Evolutionary conservation across 2,329 filamentous ascomycete genomes (phyloP), one percentile per base, ranked within the genome.

Genomic region (Venturia aucupariae): DNA sequence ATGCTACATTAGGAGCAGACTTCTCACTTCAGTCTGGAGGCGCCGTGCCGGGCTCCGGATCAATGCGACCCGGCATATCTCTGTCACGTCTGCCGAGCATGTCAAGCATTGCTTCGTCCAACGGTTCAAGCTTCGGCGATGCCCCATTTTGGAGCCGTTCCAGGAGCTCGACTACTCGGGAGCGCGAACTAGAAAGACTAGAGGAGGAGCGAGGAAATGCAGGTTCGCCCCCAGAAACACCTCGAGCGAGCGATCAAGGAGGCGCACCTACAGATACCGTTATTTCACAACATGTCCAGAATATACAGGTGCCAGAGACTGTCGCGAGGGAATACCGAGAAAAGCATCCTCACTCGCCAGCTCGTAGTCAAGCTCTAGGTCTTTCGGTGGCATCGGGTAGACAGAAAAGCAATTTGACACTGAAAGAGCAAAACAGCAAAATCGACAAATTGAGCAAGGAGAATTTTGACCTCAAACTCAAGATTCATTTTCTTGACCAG

Each of bases 341-440:
- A 68, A 89, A 90, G 71, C 84, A 87, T 68, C 24, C 24, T 6
- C 51, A 57, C n/a, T 42, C 60, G 32, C 64, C 38, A 48, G 39
- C 64, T 61, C 57, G 32, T 24, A 55, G 48, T 22, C 44, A 44
- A 19, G 38, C 41, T n/a, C n/a, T 55, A 7, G 24, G 42, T 74
- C 71, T 42, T 71, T 77, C 70, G 24, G 68, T 67, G 70, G 46
- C 46, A 51, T 51, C 51, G 3, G 69, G 74, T 19, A 72, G 73
- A 7, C 74, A 70, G 67, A 78, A 75, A 69, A 74, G 72, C 70
- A 79, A 75, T 66, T 72, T 99, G 76, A 97, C 94, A 0, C 79
- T 99, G 48, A 97, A 97, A 75, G 94, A 99, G 76, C 94, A 99
- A 76, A 96, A 93, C 73, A 96, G 89, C 76, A 97, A 93, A 17